Evolutionary conservation across 352 stramenopile genomes (phyloP), one percentile per base, ranked within the genome.

Genomic region (Phytophthora hibernalis): DNA sequence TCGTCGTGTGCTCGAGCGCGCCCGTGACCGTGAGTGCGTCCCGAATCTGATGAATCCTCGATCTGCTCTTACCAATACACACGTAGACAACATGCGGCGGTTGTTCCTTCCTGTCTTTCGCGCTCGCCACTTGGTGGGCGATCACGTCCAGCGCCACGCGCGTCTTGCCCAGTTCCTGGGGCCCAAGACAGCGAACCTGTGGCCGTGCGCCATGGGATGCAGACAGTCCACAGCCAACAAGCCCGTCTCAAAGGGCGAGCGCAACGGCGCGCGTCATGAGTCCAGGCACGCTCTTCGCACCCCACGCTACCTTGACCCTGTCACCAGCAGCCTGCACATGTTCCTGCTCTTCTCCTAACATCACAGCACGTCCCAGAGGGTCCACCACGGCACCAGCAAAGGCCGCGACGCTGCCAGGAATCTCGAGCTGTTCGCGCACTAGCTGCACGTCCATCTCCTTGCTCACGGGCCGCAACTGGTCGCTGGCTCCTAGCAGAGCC

Each of bases 81-180:
- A 95, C 86, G 58, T 91, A 95, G 2, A 95, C 81, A 61, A 95
- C 80, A 33, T 91, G 84, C 12, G 86, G 86, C 6, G 84, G 80
- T 30, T 74, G 33, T 22, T 74, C 35, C n/a, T 60, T 53, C 5
- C 35, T 51, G 1, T 57, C 53, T 16, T 80, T 68, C 10, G 66
- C 73, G 11, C 55, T 55, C 2, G 69, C 66, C 24, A 93, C 72
- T 54, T 90, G 77, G 43, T 91, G 74, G 16, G 76, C 68, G 48
- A 95, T 83, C 31, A 93, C 79, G 57, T 93, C 80, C 28, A 93
- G 70, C 38, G 70, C 74, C 33, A 95, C 62, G 1, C 80, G 74
- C 20, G 87, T 92, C 74, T 95, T 95, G 49, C 87, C 87, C 10
- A 83, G 64, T 93, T 89, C 20, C 72, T 74, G 1, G 84, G 87